Conservation (phyloP, 768 basidiomycete genomes). For the Boletellus sp. region DNA sequence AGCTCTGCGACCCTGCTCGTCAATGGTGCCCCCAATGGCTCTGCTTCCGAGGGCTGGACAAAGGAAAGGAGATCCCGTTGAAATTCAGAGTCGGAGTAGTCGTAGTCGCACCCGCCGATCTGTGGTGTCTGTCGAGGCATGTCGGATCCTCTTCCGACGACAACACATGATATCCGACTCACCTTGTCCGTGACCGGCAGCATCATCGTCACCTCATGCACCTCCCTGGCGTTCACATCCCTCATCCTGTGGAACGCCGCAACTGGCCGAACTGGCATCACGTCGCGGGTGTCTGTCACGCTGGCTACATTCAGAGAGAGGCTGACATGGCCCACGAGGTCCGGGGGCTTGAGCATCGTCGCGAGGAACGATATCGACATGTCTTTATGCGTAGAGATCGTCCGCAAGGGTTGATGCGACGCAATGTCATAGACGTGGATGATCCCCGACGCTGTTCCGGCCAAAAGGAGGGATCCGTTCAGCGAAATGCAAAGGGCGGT, state of each 20-base stretch:
- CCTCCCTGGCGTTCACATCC: conserved; percentile 62
- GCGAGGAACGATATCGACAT: conserved; percentile 66
- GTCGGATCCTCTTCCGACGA: neutral
- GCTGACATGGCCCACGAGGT: conserved; percentile 78
- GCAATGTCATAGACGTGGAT: conserved; percentile 84
- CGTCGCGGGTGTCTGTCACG: conserved; percentile 45
- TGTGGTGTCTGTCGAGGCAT: conserved; percentile 13
- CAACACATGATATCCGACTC: neutral
- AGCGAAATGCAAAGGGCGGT: conserved; percentile 73
- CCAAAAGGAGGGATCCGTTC: conserved; percentile 74
- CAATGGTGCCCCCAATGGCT: conserved; percentile 35
- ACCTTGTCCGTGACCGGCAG: conserved; percentile 49
- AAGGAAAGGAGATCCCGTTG: conserved; percentile 66
- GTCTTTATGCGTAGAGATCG: conserved; percentile 68
- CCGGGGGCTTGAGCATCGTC: conserved; percentile 81
- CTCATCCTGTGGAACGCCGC: conserved; percentile 70
- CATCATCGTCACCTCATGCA: conserved; percentile 67
- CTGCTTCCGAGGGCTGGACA: conserved; percentile 40
- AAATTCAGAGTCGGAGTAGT: conserved; percentile 54
- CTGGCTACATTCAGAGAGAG: conserved; percentile 41
- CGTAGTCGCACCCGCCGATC: conserved; percentile 19
- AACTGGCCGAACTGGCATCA: conserved; percentile 63
- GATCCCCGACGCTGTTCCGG: conserved; percentile 69
- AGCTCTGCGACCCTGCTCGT: conserved; percentile 63
- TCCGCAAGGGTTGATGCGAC: conserved; percentile 85